phyloP scores from a whole-genome alignment of 768 basidiomycete species.

The Clitopilus passeckerianus region DNA sequence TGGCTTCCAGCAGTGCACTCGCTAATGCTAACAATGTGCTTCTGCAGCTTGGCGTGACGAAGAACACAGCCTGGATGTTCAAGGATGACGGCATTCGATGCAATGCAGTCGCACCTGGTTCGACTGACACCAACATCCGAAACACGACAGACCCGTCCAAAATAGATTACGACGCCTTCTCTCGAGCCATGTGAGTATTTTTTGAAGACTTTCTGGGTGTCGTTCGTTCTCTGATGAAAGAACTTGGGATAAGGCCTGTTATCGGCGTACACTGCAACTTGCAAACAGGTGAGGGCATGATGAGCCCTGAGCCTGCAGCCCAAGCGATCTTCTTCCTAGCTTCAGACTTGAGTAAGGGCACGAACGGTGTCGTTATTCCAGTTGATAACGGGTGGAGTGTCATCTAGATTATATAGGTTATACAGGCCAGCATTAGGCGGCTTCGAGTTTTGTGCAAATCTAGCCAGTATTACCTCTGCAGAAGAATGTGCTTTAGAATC shows the following conservation, averaged over 20 bases:
- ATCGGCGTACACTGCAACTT: constrained; percentile 2
- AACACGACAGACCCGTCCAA: not conserved
- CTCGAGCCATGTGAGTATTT: not conserved
- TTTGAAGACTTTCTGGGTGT: not conserved
- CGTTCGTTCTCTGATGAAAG: not conserved
- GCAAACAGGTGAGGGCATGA: constrained; percentile 1
- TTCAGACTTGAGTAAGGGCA: constrained; percentile 8
- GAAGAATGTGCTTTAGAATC: too few species aligned
- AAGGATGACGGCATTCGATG: constrained; percentile 12
- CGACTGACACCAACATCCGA: not conserved
- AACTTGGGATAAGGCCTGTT: constrained; percentile 2
- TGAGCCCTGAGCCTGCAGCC: constrained; percentile 1
- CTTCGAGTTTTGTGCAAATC: too few species aligned
- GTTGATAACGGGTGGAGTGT: constrained; percentile 11
- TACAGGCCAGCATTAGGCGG: too few species aligned
- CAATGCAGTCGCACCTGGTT: constrained; percentile 11
- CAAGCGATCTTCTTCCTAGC: constrained; percentile 8
- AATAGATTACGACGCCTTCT: not conserved
- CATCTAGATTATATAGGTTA: not conserved
- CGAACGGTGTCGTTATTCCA: constrained; percentile 7
- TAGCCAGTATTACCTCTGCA: too few species aligned
- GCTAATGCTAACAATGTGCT: not conserved
- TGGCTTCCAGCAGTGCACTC: not conserved
- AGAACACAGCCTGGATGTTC: constrained; percentile 12
- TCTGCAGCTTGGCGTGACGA: constrained; percentile 8